Conservation (phyloP, 202 grass and related monocot species). For the Carex arenaria region DNA sequence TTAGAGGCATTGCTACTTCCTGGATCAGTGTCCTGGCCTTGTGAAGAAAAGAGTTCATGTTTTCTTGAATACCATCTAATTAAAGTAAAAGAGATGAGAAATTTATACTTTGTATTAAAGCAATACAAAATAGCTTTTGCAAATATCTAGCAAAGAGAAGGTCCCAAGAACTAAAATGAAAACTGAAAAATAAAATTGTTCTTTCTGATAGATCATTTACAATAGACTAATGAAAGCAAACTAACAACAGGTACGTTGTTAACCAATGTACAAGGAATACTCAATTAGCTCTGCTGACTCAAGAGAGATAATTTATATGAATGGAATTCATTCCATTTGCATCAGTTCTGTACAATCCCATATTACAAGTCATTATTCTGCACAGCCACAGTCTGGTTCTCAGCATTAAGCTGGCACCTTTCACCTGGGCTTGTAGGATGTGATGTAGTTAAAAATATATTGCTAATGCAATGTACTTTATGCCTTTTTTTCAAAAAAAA, state of each 20-base stretch:
- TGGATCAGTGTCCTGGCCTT: slow-evolving; percentile 47
- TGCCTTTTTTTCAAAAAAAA: too few species aligned
- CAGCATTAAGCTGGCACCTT: too few species aligned
- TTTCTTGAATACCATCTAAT: slow-evolving; percentile 63
- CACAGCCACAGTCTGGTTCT: too few species aligned
- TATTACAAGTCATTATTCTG: neutral
- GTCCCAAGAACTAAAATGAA: neutral
- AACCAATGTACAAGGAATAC: neutral
- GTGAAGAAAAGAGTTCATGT: slow-evolving; percentile 65
- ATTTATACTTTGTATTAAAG: neutral
- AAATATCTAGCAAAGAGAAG: neutral
- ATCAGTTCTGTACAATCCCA: neutral
- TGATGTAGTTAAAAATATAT: too few species aligned
- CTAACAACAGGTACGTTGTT: neutral
- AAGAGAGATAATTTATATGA: neutral
- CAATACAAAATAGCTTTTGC: neutral
- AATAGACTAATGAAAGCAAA: neutral
- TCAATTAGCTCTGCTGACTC: neutral
- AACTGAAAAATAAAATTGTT: neutral
- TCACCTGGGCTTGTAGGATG: too few species aligned
- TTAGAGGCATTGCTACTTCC: slow-evolving; percentile 39
- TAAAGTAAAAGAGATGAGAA: neutral
- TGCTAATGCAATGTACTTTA: too few species aligned
- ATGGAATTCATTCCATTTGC: neutral
- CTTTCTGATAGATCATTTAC: neutral